phyloP scores from a whole-genome alignment of 2,329 filamentous ascomycete genomes.

The Nakataea oryzae region DNA sequence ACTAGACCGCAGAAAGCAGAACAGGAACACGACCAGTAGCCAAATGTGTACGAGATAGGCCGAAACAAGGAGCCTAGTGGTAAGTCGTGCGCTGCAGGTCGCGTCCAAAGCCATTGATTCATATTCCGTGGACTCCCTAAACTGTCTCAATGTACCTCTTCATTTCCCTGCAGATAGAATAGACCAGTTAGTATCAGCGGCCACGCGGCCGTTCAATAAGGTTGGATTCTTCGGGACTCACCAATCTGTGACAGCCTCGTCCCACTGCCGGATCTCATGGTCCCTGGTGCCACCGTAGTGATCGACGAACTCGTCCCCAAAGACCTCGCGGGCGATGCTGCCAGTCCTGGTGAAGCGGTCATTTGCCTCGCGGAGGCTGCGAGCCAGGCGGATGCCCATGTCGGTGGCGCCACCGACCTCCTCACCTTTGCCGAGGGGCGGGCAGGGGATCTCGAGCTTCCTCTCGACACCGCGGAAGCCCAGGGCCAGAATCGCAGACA shows the following conservation, averaged over 20 bases:
- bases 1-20: neutral
- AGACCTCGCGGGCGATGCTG: slow-evolving; percentile 85
- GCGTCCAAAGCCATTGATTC: neutral
- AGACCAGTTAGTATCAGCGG: slow-evolving; percentile 12
- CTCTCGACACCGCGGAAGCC: slow-evolving; percentile 90
- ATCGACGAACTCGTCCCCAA: slow-evolving; percentile 92
- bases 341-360: slow-evolving; percentile 63
- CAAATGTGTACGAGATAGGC: neutral
- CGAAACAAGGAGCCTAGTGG: too few relatives aligned
- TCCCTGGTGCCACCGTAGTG: slow-evolving; percentile 88
- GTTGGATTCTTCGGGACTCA: too few relatives aligned
- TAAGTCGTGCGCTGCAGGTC: too few relatives aligned
- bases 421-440: slow-evolving; percentile 76
- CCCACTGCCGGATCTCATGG: slow-evolving; percentile 84
- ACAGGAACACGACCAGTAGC: neutral
- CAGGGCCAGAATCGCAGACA: slow-evolving; percentile 76
- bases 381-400: slow-evolving; percentile 68
- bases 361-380: slow-evolving; percentile 76
- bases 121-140: slow-evolving; percentile 16
- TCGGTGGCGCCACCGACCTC: slow-evolving; percentile 66
- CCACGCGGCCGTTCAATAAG: too few relatives aligned
- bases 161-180: slow-evolving; percentile 49
- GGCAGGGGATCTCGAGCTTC: slow-evolving; percentile 72
- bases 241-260: slow-evolving; percentile 96
- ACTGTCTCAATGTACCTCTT: slow-evolving; percentile 72